These are phyloP conservation scores for Brassica hybrid DNA, from an alignment of 441 rosid genomes.

Conservation along the genomic window DNA sequence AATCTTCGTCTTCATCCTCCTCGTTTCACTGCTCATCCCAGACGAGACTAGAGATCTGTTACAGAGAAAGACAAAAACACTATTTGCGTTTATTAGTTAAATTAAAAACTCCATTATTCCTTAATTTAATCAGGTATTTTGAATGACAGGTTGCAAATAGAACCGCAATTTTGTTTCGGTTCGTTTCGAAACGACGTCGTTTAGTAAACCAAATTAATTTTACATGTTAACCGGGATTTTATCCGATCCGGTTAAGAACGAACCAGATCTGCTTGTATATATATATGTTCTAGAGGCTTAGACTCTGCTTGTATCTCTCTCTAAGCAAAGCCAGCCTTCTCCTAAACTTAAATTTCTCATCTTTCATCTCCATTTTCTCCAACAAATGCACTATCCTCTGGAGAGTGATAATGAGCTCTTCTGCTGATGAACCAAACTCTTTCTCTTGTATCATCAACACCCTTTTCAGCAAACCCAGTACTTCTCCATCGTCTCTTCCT, in stretches of 20 bases:
- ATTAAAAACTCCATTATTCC: neutral
- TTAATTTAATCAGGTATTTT: neutral
- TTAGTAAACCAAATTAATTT: neutral
- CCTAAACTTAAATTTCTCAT: slow-evolving; percentile 63
- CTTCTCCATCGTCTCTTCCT: slow-evolving; percentile 54
- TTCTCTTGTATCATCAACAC: slow-evolving; percentile 78
- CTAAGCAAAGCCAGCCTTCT: slow-evolving; percentile 64
- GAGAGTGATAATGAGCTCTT: slow-evolving; percentile 71
- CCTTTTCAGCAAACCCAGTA: slow-evolving; percentile 59
- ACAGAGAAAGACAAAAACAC: neutral
- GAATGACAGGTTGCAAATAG: neutral
- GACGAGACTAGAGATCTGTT: neutral
- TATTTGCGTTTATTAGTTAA: neutral
- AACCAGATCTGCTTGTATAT: neutral
- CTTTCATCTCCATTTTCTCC: slow-evolving; percentile 70
- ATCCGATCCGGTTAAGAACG: neutral
- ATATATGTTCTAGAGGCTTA: slow-evolving; percentile 39
- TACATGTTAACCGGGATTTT: neutral
- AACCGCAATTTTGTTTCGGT: neutral
- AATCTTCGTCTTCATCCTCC: slow-evolving; percentile 10
- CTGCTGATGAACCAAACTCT: slow-evolving; percentile 71
- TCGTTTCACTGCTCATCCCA: neutral
- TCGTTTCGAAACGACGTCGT: neutral
- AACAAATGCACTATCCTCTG: slow-evolving; percentile 66
- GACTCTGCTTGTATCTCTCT: slow-evolving; percentile 57